These are phyloP conservation scores for Erodium maritimum DNA, from an alignment of 345 rosid genomes.

Conservation along the genomic window DNA sequence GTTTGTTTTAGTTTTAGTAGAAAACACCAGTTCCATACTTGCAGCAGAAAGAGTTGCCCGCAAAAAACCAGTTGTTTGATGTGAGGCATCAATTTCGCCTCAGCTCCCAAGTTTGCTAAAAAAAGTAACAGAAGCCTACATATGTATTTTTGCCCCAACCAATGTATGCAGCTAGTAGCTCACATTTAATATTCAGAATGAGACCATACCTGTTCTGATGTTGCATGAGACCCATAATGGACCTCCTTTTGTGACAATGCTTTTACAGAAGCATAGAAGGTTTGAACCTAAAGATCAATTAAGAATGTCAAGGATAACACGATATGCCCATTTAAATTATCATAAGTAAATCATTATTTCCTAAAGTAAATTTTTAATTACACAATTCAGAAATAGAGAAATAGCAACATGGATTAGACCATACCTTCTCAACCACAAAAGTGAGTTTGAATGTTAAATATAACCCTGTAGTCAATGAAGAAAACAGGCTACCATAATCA, in stretches of 20 bases:
- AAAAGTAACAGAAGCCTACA: background rate
- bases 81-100: background rate
- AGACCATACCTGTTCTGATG: conserved; percentile 39
- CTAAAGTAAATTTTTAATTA: background rate
- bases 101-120: background rate
- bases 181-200: background rate
- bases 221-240: conserved; percentile 49
- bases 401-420: background rate
- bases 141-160: background rate
- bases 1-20: too few species aligned
- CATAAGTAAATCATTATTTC: background rate
- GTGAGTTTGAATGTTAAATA: conserved; percentile 83
- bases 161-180: background rate
- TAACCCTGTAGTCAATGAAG: conserved; percentile 66
- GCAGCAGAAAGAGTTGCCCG: too few species aligned
- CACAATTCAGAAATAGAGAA: background rate
- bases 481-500: conserved; percentile 80
- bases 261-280: conserved; percentile 35
- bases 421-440: conserved; percentile 67
- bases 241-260: conserved; percentile 42
- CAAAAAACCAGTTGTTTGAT: too few species aligned
- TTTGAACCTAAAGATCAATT: conserved; percentile 28
- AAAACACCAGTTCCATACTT: too few species aligned
- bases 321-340: background rate
- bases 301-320: background rate